Evolutionary conservation across 2,329 filamentous ascomycete genomes (phyloP).

Genomic region (Pseudopithomyces maydicus): DNA sequence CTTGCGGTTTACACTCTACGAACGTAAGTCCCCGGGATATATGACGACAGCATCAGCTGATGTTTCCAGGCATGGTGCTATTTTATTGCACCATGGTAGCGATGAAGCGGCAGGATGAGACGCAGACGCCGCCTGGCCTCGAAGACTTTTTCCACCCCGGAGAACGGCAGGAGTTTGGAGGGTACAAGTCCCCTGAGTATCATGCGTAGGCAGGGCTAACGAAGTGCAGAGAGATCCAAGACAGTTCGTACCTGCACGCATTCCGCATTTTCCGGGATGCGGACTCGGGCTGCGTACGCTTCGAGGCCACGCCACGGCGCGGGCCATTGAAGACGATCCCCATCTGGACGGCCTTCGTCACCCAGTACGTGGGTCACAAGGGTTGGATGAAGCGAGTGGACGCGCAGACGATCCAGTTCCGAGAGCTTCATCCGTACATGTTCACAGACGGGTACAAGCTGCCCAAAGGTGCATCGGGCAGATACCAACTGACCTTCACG

Average conservation of each 20-base stretch:
- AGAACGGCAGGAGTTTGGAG: constrained; percentile 55
- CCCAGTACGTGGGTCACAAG: constrained; percentile 50
- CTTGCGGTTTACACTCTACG: constrained; percentile 60
- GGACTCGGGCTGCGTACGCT: constrained; percentile 57
- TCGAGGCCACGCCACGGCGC: constrained; percentile 61
- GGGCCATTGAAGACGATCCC: constrained; percentile 60
- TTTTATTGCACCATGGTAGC: constrained; percentile 63
- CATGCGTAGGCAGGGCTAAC: constrained; percentile 13
- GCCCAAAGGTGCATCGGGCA: constrained; percentile 34
- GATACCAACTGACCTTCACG: constrained; percentile 42
- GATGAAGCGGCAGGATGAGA: constrained; percentile 61
- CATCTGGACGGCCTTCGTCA: constrained; percentile 60
- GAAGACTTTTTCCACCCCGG: constrained; percentile 56
- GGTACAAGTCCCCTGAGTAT: constrained; percentile 40
- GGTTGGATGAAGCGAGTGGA: constrained; percentile 55
- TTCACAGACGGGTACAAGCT: constrained; percentile 58
- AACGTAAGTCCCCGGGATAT: constrained; percentile 48
- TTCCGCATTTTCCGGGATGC: constrained; percentile 60
- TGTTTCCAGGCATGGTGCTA: constrained; percentile 56
- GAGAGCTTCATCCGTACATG: constrained; percentile 58
- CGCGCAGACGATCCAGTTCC: constrained; percentile 52
- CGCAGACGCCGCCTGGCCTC: constrained; percentile 45
- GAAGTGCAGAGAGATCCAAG: constrained; percentile 54
- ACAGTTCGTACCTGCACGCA: constrained; percentile 58
- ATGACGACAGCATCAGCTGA: constrained; percentile 4